Percentiles rank a stretch among this genome's conserved stretches.
These are phyloP conservation scores for Schwanniomyces sp. DNA, from an alignment of 805 yeast species.

Conservation along the genomic window DNA sequence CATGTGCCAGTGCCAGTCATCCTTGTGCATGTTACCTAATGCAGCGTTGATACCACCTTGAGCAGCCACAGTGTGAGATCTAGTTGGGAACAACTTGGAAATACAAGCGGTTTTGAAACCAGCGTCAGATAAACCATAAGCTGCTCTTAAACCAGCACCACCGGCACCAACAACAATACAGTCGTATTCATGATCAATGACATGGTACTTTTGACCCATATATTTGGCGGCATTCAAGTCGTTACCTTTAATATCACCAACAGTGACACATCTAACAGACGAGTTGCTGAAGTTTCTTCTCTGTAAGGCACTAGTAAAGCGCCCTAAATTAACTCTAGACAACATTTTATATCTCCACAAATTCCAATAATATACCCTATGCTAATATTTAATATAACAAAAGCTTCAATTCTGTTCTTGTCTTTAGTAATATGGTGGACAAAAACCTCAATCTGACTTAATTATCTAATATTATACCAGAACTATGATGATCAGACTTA, in stretches of 20 bases:
- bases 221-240: constrained; percentile 43
- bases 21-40: constrained; percentile 96
- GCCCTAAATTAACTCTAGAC: neutral
- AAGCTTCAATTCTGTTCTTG: neutral
- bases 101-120: constrained; percentile 98
- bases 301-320: neutral
- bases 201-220: constrained; percentile 70
- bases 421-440: neutral
- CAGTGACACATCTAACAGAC: constrained; percentile 28
- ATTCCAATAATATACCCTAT: neutral
- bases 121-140: constrained; percentile 95
- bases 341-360: neutral
- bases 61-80: constrained; percentile 98
- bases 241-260: constrained; percentile 39
- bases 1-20: constrained; percentile 99
- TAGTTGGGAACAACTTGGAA: constrained; percentile 94
- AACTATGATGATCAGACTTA: neutral
- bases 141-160: constrained; percentile 98
- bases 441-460: neutral
- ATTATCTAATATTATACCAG: neutral
- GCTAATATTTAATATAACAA: neutral
- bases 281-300: constrained; percentile 18
- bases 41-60: constrained; percentile 99
- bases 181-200: constrained; percentile 97
- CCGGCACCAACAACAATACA: constrained; percentile 99